Base-by-base conservation (phyloP, 257 asterid species). In the Gardenia jasminoides region DNA sequence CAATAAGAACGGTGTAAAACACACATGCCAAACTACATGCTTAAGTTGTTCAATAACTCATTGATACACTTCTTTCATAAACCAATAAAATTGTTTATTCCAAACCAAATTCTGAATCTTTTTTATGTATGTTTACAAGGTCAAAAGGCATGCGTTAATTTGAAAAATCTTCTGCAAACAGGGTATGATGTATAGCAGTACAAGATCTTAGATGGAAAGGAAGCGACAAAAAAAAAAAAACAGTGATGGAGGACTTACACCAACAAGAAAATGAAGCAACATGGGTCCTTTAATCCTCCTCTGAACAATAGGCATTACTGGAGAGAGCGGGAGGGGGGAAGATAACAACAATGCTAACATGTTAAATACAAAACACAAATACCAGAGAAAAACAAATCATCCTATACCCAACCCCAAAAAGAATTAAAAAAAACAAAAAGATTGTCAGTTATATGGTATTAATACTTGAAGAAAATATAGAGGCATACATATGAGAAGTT, bases 251-350 rank as follows among this genome's bases (percentile, higher is more conserved):
- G 65, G 54, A 86, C 97, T 90, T 88, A 94, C 98, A 52, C 97
- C 97, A 87, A 94, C 71, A 82, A 94, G 91, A 86, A 93, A 89
- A 82, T 94, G 99, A 82, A 93, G 52, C 98, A 95, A 91, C 91
- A 94, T 91, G 61, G 97, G 98, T 82, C 97, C 99, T 91, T 83
- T 91, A 80, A 93, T 82, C 91, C 91, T 78, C 84, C 84, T 91
- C 83, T 83, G 90, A 69, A 93, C 97, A 44, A 90, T 61, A 17
- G 99, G 98, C 98, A 91, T 94, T 67, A 90, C 99, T 94, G 90
- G 84, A 85, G n/a, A 5, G 68, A 82, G 66, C 61, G 59, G 72
- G 73, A 67, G 19, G 46, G 12, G 30, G 36, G 0, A 12, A 36
- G 44, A 43, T n/a, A n/a, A 52, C 58, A 74, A 75, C 64, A 31